Conservation (phyloP, 176 grass and related monocot species). For the Tillandsia fasciculata region DNA sequence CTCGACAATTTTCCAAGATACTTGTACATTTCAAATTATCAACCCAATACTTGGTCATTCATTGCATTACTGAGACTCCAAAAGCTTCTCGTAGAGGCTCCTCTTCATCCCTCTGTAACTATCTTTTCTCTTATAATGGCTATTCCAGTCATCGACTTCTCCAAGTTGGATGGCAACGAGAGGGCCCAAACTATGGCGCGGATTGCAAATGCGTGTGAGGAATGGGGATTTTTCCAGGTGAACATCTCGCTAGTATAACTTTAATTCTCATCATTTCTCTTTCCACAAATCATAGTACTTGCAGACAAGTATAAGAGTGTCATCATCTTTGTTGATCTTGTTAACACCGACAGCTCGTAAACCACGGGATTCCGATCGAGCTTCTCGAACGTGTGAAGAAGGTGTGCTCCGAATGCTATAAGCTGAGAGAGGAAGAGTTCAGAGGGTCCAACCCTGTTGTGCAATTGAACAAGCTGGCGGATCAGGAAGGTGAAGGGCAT, state of each 20-base stretch:
- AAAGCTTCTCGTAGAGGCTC: background rate
- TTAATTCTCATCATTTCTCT: no score
- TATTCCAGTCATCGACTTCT: conserved; percentile 48
- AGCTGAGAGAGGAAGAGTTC: conserved; percentile 35
- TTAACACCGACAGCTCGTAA: conserved; percentile 19
- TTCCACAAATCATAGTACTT: background rate
- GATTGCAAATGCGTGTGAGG: conserved; percentile 35
- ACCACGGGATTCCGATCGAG: conserved; percentile 39
- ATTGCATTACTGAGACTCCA: no score
- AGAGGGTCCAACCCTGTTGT: conserved; percentile 23
- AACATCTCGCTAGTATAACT: background rate
- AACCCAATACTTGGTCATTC: no score
- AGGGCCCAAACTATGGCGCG: conserved; percentile 15
- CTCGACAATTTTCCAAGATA: no score
- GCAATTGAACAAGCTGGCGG: conserved; percentile 17
- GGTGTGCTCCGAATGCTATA: conserved; percentile 40
- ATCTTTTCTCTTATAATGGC: conserved; percentile 17
- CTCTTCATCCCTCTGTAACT: background rate
- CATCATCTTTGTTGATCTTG: background rate
- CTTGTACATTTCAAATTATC: background rate
- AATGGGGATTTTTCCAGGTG: conserved; percentile 55
- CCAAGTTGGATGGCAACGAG: conserved; percentile 34
- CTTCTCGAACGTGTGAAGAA: conserved; percentile 47
- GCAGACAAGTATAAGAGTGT: background rate
- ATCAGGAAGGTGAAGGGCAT: conserved; percentile 18